Evolutionary conservation across 2,329 filamentous ascomycete species (phyloP), one percentile per base, ranked within the genome.

Genomic region (Pseudomassariella vexata): DNA sequence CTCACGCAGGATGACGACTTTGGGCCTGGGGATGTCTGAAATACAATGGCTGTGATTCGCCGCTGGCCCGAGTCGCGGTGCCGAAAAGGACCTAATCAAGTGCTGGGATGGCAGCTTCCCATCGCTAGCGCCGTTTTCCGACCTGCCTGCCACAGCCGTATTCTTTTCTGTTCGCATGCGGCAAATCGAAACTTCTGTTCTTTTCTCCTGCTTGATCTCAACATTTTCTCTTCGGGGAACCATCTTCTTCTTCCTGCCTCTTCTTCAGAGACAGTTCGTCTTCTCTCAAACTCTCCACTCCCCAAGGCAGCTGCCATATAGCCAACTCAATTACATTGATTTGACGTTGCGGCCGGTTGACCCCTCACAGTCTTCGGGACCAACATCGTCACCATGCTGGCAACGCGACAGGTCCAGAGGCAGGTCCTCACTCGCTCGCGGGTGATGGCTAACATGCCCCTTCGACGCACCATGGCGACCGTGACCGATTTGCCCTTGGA

Each of bases 401-500:
- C 76, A 55, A 76, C 79, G 58, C 73, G 79, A 70, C 79, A 82
- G 69, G 66, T 81, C 63, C 68, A 79, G 58, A 73, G 79, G 70
- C 79, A 82, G 69, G 66, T 81, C 63, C 68, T 81, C 69, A 72
- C 76, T 70, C 76, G 79, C 54, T 67, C 66, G 57, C 52, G 67
- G 41, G 58, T 58, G 49, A 59, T 66, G 52, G 65, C 66, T 62
- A 65, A 79, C 73, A 63, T 80, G 53, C 67, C 74, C 57, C 60
- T 79, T 53, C 75, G 79, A 50, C 72, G 79, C 51, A 61, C 60
- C 62, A 80, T 95, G 72, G 90, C 90, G 45, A 94, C 89, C 51
- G 83, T 88, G 56, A 75, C 79, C 53, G 86, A 95, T 66, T 80
- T 79, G 57, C 79, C 87, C 52, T 81, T 98, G 49, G 85, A 89